These are phyloP conservation scores for Trichocladium antarcticum DNA, from an alignment of 495 filamentous ascomycete genomes.

Conservation along the genomic window DNA sequence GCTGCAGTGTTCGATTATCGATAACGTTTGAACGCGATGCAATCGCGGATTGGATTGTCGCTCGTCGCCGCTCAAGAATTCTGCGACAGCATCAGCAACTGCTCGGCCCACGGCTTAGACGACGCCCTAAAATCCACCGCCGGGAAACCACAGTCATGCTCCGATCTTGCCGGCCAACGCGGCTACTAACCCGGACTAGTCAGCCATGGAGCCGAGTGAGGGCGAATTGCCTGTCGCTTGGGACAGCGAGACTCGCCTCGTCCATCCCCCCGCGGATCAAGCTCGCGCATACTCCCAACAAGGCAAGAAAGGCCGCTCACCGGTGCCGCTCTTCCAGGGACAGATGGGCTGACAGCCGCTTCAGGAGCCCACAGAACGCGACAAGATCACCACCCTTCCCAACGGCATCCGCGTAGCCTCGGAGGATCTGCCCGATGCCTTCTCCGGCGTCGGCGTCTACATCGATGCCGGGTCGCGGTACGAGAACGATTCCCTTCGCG, in stretches of 20 bases:
- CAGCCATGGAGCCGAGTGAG: conserved; percentile 9
- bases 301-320: conserved; percentile 7
- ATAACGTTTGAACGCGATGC: background rate
- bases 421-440: conserved; percentile 89
- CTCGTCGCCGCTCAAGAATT: background rate
- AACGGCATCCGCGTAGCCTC: conserved; percentile 95
- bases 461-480: conserved; percentile 94
- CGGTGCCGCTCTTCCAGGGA: background rate
- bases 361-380: conserved; percentile 80
- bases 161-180: conserved; percentile 18
- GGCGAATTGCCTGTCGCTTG: background rate
- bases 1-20: background rate
- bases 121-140: background rate
- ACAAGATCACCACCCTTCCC: conserved; percentile 76
- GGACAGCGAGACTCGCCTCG: conserved; percentile 9
- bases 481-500: conserved; percentile 73
- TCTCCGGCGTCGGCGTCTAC: conserved; percentile 92
- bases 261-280: background rate
- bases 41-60: background rate
- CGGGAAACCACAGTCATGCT: conserved; percentile 20
- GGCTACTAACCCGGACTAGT: conserved; percentile 14
- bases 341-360: background rate
- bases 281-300: background rate
- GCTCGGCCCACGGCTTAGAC: background rate
- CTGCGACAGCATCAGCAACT: background rate